These are phyloP conservation scores for Xerocomus minutiporus DNA, from an alignment of 1,284 basidiomycete species.

Conservation along the genomic window DNA sequence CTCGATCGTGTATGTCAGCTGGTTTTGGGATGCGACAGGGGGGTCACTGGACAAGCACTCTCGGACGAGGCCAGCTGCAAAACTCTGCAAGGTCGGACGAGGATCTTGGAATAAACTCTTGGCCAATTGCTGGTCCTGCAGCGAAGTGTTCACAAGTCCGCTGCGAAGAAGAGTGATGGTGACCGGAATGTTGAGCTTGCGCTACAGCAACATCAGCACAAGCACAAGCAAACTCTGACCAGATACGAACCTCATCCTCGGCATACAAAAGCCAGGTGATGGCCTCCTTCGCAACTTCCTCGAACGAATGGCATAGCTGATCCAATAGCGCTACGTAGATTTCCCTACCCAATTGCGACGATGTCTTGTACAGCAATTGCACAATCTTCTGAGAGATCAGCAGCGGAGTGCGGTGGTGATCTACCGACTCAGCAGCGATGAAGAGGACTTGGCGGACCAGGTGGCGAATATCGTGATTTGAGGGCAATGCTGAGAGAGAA, in stretches of 20 bases:
- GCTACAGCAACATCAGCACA: constrained; percentile 41
- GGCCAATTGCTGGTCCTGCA: constrained; percentile 90
- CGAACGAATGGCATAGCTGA: constrained; percentile 83
- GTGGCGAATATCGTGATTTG: constrained; percentile 82
- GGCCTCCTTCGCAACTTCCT: constrained; percentile 94
- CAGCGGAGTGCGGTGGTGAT: constrained; percentile 83
- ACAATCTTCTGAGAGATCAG: constrained; percentile 94
- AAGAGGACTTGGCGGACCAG: constrained; percentile 79
- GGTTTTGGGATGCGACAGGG: constrained; percentile 73
- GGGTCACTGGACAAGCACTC: constrained; percentile 81
- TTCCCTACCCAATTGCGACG: constrained; percentile 79
- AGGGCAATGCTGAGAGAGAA: constrained; percentile 66
- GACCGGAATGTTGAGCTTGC: constrained; percentile 95
- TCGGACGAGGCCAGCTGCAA: constrained; percentile 79
- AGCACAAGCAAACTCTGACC: constrained; percentile 1
- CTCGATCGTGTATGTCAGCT: constrained; percentile 82
- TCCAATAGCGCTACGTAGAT: constrained; percentile 88
- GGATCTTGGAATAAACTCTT: constrained; percentile 82
- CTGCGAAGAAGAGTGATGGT: constrained; percentile 86
- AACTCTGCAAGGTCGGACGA: constrained; percentile 76
- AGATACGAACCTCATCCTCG: constrained; percentile 79
- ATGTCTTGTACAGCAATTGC: constrained; percentile 82
- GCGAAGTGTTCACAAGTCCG: constrained; percentile 71
- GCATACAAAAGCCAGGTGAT: constrained; percentile 96
- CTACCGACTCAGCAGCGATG: constrained; percentile 72